phyloP scores from a whole-genome alignment of 176 grass and related monocot species.

The Carex kokanica region DNA sequence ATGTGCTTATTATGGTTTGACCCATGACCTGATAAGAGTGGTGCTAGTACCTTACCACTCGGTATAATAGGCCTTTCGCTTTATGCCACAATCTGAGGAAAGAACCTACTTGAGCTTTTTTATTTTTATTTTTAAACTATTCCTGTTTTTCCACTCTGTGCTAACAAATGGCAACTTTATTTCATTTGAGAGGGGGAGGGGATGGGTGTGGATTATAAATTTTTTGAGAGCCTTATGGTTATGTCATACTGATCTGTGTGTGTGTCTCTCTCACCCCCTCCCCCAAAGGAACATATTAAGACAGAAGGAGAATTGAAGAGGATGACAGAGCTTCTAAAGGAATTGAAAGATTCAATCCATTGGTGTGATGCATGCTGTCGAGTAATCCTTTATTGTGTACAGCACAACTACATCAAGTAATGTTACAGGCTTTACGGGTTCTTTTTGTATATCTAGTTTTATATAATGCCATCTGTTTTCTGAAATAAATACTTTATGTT shows the following conservation, averaged over 20 bases:
- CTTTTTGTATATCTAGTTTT: constrained; percentile 36
- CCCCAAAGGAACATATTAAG: constrained; percentile 60
- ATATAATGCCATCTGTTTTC: constrained; percentile 12
- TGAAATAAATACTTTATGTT: neutral
- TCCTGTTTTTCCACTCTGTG: neutral
- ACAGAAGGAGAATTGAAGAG: constrained; percentile 73
- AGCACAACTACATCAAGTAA: constrained; percentile 64
- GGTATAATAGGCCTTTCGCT: neutral
- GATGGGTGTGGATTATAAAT: neutral
- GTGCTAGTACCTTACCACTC: neutral
- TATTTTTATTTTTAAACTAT: neutral
- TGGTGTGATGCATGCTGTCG: constrained; percentile 79
- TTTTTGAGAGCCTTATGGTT: neutral
- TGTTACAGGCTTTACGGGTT: constrained; percentile 33
- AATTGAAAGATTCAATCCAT: constrained; percentile 51
- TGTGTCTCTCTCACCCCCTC: constrained; percentile 18
- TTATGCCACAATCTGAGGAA: neutral
- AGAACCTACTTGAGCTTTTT: neutral
- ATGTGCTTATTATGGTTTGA: neutral
- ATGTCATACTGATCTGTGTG: constrained; percentile 2
- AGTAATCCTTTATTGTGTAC: constrained; percentile 68
- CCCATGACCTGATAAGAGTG: neutral
- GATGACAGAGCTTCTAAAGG: constrained; percentile 58
- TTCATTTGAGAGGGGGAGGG: neutral
- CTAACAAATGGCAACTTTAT: neutral